Base-by-base conservation (phyloP, 2,329 filamentous ascomycete genomes). In the Fusarium succisae region DNA sequence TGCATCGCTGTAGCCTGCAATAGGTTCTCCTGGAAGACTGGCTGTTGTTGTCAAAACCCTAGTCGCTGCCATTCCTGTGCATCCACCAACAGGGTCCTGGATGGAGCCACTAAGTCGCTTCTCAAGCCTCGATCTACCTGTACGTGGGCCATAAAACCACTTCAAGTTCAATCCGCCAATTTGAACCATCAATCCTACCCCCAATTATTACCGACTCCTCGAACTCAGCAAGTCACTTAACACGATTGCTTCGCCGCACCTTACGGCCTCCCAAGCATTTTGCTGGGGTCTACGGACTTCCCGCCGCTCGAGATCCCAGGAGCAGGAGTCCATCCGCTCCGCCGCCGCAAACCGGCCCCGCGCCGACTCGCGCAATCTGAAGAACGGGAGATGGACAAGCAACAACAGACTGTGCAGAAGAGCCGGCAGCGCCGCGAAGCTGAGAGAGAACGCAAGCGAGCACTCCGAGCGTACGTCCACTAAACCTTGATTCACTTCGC, bases 331-430 rank as follows among this genome's bases (percentile, higher is more conserved):
- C 60, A 61, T 66, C 69, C 53, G 62, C 70, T 66, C 69, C 60
- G 72, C 63, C 73, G 73, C 76, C 73, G 75, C 73, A 77, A 77
- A 51, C 30, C 75, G 74, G 77, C 76, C 76, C 76, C 75, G 73
- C 76, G 76, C 73, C 67, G 66, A 72, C 64, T 74, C 72, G 76
- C 73, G 72, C 76, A 69, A 51, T 69, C 66, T 18, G 43, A 58
- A 63, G 77, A 68, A 70, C 76, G 77, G 76, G 77, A 78, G 76
- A 78, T 78, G 77, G 77, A 78, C 65, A 76, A 76, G 66, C 77
- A 78, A 78, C 68, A 76, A 62, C 77, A 78, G 63, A 78, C 50
- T 67, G 74, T 78, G 66, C 77, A 78, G 65, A 78, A 78, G 72
- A 75, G 72, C 62, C 77, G 73, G 76, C 76, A 78, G 69, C 77